Evolutionary conservation across 2,329 filamentous ascomycete genomes (phyloP).

Genomic region (Ceratocystis huliohia): DNA sequence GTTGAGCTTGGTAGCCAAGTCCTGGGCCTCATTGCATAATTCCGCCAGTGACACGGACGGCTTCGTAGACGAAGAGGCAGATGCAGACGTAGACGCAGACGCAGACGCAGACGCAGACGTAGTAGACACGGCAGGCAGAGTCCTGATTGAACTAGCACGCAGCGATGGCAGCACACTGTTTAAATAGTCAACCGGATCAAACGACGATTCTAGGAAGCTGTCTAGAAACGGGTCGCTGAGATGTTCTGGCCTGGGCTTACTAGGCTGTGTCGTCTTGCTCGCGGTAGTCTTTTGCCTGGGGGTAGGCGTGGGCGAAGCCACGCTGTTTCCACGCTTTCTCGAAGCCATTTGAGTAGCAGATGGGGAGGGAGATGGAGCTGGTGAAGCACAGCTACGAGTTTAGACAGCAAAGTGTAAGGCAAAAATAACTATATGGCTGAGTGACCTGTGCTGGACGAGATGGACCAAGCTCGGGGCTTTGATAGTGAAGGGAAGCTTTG

Average conservation of each 20-base stretch:
- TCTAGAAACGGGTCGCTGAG: slow-evolving; percentile 59
- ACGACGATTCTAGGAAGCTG: slow-evolving; percentile 61
- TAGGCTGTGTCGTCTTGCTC: slow-evolving; percentile 22
- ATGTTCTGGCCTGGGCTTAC: slow-evolving; percentile 45
- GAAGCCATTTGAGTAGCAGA: slow-evolving; percentile 12
- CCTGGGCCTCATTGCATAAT: slow-evolving; percentile 67
- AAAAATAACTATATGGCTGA: background rate
- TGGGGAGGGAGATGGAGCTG: background rate
- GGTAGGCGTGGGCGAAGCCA: slow-evolving; percentile 14
- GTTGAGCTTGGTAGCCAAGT: slow-evolving; percentile 74
- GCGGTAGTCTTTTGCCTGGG: slow-evolving; percentile 15
- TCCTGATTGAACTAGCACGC: slow-evolving; percentile 25
- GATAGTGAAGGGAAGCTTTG: background rate
- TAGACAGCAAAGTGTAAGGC: background rate
- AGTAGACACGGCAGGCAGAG: background rate
- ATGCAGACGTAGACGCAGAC: background rate
- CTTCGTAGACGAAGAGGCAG: slow-evolving; percentile 13
- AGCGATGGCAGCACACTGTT: slow-evolving; percentile 66
- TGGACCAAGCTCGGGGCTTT: too few species aligned
- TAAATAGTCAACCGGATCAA: slow-evolving; percentile 75
- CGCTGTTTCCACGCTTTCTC: slow-evolving; percentile 17
- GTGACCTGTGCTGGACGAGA: background rate
- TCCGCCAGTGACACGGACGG: slow-evolving; percentile 51
- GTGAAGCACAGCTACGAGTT: background rate
- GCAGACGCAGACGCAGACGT: background rate